phyloP scores from a whole-genome alignment of 306 rosid genomes.

The cucumber (Cucumis sativus) region DNA sequence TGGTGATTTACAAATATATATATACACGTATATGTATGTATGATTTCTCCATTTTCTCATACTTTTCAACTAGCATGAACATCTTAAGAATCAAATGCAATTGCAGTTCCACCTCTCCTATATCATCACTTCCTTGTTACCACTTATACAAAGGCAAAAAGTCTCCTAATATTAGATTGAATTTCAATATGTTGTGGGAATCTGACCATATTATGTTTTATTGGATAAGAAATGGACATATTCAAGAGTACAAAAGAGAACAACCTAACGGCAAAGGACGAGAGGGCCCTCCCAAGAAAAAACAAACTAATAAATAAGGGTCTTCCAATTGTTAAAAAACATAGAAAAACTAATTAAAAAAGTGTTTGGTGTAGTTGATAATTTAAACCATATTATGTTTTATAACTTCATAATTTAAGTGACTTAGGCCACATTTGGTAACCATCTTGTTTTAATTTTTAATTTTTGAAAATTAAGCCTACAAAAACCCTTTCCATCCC shows the following conservation, averaged over 20 bases:
- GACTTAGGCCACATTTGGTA: not conserved
- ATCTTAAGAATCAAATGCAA: not conserved
- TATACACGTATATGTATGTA: not conserved
- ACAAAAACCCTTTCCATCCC: too few species aligned
- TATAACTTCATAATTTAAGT: not conserved
- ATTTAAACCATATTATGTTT: not conserved
- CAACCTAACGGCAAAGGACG: too few species aligned
- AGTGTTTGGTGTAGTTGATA: too few species aligned
- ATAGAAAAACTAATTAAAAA: too few species aligned
- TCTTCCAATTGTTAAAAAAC: too few species aligned
- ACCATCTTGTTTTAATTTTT: too few species aligned
- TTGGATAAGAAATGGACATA: too few species aligned
- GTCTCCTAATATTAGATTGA: not conserved
- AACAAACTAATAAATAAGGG: too few species aligned
- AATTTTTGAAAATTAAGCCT: too few species aligned
- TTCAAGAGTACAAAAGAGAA: too few species aligned
- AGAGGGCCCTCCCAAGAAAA: too few species aligned
- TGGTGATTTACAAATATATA: not conserved
- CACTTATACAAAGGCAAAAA: not conserved
- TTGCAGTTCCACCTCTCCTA: not conserved
- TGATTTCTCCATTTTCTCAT: not conserved
- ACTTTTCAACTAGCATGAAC: not conserved
- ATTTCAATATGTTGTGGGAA: not conserved
- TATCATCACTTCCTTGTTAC: not conserved
- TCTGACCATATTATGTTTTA: not conserved